A percentile compares a stretch with the other conserved stretches of the same genome.
Evolutionary conservation across 345 rosid species (phyloP).

Genomic region (Turnera subulata): DNA sequence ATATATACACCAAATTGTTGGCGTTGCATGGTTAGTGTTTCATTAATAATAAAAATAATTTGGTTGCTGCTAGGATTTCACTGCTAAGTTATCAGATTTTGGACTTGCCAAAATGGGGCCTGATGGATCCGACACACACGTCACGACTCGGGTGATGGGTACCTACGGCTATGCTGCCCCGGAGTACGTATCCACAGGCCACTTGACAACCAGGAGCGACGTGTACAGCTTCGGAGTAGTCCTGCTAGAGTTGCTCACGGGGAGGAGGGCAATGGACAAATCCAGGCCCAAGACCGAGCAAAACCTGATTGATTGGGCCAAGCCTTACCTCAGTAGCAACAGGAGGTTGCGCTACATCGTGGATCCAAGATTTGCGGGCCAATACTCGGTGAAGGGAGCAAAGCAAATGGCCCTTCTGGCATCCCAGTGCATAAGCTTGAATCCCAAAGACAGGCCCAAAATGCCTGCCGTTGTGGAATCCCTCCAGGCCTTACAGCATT

Average conservation of each 20-base stretch:
- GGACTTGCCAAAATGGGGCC: constrained; percentile 97
- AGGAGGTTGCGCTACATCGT: constrained; percentile 60
- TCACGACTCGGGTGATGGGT: constrained; percentile 94
- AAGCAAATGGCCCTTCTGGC: constrained; percentile 66
- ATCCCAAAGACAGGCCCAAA: constrained; percentile 86
- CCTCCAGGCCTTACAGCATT: constrained; percentile 52
- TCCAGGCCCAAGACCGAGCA: constrained; percentile 64
- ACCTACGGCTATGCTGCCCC: constrained; percentile 97
- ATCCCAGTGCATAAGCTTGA: constrained; percentile 60
- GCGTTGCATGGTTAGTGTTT: neutral
- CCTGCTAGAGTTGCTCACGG: constrained; percentile 73
- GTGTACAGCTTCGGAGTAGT: constrained; percentile 93
- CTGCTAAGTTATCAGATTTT: constrained; percentile 81
- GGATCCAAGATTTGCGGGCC: constrained; percentile 76
- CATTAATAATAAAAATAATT: neutral
- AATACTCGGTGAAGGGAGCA: constrained; percentile 86
- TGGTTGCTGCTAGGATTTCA: constrained; percentile 52
- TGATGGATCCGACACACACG: constrained; percentile 89
- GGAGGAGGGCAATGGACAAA: constrained; percentile 78
- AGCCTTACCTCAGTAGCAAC: constrained; percentile 68
- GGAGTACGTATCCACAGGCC: constrained; percentile 91
- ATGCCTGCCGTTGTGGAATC: constrained; percentile 62
- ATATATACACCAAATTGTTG: no score
- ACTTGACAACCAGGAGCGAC: constrained; percentile 82
- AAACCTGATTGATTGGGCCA: constrained; percentile 76